phyloP scores from a whole-genome alignment of 2,329 filamentous ascomycete species.

The Sclerotiophoma versabilis region DNA sequence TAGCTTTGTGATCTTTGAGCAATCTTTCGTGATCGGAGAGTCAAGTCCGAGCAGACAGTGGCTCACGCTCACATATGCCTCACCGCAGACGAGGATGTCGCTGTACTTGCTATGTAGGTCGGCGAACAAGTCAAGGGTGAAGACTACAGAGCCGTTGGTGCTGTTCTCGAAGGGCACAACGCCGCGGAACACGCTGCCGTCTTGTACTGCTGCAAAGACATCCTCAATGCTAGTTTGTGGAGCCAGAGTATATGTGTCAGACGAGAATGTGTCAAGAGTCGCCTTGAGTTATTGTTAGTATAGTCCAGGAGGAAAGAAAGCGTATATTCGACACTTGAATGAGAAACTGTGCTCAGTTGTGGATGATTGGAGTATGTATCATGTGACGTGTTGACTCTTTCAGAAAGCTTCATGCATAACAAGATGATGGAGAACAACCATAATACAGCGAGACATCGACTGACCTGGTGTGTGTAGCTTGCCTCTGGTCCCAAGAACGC shows the following conservation, averaged over 20 bases:
- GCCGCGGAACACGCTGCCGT: conserved; percentile 69
- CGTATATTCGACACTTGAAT: not conserved
- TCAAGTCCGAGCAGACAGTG: conserved; percentile 76
- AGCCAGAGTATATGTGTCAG: conserved; percentile 46
- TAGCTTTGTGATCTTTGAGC: conserved; percentile 73
- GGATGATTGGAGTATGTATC: not conserved
- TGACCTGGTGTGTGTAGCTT: conserved; percentile 74
- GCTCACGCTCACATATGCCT: conserved; percentile 85
- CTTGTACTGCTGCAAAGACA: conserved; percentile 81
- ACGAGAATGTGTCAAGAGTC: conserved; percentile 58
- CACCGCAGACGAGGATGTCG: conserved; percentile 78
- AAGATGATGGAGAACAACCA: not conserved
- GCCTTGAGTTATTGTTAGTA: conserved; percentile 52
- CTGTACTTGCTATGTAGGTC: conserved; percentile 71
- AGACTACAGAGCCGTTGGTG: conserved; percentile 89
- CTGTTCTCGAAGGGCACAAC: conserved; percentile 97
- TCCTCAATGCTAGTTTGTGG: conserved; percentile 64
- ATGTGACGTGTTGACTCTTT: conserved; percentile 5
- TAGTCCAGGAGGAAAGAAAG: not conserved
- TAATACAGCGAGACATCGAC: not conserved
- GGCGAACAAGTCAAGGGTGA: conserved; percentile 87
- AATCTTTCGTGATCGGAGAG: conserved; percentile 33
- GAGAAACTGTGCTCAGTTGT: not conserved
- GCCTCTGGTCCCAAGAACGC: conserved; percentile 70
- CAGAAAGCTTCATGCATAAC: not conserved